Evolutionary conservation across 2,329 filamentous ascomycete species (phyloP), one percentile per base, ranked within the genome.

Genomic region (Fusarium denticulatum): DNA sequence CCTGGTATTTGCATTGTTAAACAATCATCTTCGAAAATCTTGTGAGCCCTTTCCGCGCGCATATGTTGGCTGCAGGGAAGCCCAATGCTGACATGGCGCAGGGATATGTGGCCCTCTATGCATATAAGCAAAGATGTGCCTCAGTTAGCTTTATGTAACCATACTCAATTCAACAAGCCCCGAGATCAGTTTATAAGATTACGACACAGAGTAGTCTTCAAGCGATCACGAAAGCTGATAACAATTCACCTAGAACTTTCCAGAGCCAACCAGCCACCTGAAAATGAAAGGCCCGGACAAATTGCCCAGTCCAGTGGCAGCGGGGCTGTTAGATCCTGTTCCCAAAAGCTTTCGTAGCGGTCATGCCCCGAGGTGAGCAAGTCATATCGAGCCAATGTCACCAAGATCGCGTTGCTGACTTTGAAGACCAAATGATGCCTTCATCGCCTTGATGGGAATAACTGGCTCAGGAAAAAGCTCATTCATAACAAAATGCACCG

Each of bases 151-250:
- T 14, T 2, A 14, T 3, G 4, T 15, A 14, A 14, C 4, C 22
- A 42, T 9, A 42, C 8, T 42, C 13, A 15, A 7, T n/a, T 5
- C 3, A 42, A 15, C 8, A n/a, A 13, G 22, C n/a, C 39, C 8
- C 7, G 3, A n/a, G 22, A 42, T 24, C 22, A 15, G 13, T 16
- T 15, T 4, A 15, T 6, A 16, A 42, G 22, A 0, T 15, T 6
- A 7, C 22, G 14, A 13, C 22, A 2, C 8, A 40, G 3, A 40
- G 7, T 3, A 9, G 22, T 14, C 12, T 14, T 40, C 0, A 9
- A 14, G 7, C n/a, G 5, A 40, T n/a, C 22, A 0, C 22, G 2
- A 8, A 40, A 12, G 22, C 7, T n/a, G 39, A 12, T 20, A 14
- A 14, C 22, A n/a, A 24, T 15, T 24, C 13, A 5, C 5, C 8